Evolutionary conservation across 2,329 filamentous ascomycete species (phyloP).

Genomic region (Chrysoporthe cubensis): DNA sequence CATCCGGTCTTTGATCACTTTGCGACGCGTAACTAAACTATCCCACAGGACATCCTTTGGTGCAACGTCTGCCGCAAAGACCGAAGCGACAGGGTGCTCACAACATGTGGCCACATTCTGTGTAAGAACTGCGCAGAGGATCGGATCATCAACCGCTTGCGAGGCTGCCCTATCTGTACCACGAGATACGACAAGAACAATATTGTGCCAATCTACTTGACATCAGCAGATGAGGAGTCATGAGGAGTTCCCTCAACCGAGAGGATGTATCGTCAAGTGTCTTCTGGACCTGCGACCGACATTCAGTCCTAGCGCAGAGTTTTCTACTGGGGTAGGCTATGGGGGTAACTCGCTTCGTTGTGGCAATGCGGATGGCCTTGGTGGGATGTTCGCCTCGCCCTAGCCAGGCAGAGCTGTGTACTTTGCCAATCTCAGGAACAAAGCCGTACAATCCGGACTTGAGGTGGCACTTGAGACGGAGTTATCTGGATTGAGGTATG

Average conservation of each 20-base stretch:
- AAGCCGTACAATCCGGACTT: neutral
- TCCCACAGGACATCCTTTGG: slow-evolving; percentile 69
- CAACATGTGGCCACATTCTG: slow-evolving; percentile 93
- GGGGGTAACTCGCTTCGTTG: neutral
- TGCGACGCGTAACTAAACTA: slow-evolving; percentile 38
- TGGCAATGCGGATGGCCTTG: neutral
- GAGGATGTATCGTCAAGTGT: neutral
- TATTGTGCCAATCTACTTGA: slow-evolving; percentile 71
- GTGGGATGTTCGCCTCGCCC: neutral
- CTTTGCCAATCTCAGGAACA: neutral
- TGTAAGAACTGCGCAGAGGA: slow-evolving; percentile 91
- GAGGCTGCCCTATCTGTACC: slow-evolving; percentile 94
- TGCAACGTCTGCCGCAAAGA: slow-evolving; percentile 92
- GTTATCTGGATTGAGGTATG: slow-evolving; percentile 3
- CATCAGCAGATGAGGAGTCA: slow-evolving; percentile 6
- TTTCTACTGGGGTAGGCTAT: neutral
- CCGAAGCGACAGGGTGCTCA: slow-evolving; percentile 92
- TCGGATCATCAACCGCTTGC: slow-evolving; percentile 83
- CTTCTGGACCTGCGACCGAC: neutral
- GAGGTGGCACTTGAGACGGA: neutral
- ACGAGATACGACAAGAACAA: slow-evolving; percentile 91
- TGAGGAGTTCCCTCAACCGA: neutral
- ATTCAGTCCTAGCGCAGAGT: neutral
- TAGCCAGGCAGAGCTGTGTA: neutral
- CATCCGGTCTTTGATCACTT: neutral